phyloP scores from a whole-genome alignment of 2,329 filamentous ascomycete genomes.

The Dendryphion nanum region DNA sequence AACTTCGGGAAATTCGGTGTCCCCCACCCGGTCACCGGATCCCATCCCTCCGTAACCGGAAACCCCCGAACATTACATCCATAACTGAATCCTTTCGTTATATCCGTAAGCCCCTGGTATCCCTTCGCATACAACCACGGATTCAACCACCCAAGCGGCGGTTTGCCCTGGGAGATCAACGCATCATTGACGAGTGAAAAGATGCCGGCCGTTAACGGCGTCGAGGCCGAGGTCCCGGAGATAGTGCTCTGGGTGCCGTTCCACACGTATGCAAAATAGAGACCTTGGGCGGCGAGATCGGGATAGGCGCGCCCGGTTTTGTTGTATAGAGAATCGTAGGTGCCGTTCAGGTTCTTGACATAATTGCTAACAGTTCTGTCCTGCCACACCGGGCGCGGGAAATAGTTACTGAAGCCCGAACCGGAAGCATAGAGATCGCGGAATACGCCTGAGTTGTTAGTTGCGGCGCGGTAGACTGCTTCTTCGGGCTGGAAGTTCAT shows the following conservation, averaged over 20 bases:
- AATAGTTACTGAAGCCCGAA: conserved; percentile 50
- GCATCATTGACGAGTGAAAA: conserved; percentile 64
- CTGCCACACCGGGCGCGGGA: conserved; percentile 52
- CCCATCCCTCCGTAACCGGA: conserved; percentile 36
- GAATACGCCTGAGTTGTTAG: conserved; percentile 29
- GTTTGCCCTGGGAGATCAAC: conserved; percentile 50
- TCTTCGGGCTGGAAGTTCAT: conserved; percentile 54
- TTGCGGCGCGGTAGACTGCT: conserved; percentile 39
- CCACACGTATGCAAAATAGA: conserved; percentile 46
- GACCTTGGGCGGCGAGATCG: conserved; percentile 62
- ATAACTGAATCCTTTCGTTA: conserved; percentile 34
- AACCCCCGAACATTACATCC: conserved; percentile 42
- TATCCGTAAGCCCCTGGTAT: conserved; percentile 51
- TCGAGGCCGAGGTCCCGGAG: conserved; percentile 56
- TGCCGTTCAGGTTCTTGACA: conserved; percentile 40
- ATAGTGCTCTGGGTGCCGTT: conserved; percentile 40
- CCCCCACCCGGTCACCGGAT: conserved; percentile 38
- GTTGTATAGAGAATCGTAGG: conserved; percentile 52
- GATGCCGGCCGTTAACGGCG: conserved; percentile 59
- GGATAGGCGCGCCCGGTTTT: conserved; percentile 59
- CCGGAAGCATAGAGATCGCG: conserved; percentile 54
- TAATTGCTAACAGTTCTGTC: conserved; percentile 45
- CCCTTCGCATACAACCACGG: conserved; percentile 57
- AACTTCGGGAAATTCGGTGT: conserved; percentile 16
- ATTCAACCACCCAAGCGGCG: conserved; percentile 58